Base-by-base conservation (phyloP, 1,139 yeast genomes). In the Scheffersomyces lignicola region DNA sequence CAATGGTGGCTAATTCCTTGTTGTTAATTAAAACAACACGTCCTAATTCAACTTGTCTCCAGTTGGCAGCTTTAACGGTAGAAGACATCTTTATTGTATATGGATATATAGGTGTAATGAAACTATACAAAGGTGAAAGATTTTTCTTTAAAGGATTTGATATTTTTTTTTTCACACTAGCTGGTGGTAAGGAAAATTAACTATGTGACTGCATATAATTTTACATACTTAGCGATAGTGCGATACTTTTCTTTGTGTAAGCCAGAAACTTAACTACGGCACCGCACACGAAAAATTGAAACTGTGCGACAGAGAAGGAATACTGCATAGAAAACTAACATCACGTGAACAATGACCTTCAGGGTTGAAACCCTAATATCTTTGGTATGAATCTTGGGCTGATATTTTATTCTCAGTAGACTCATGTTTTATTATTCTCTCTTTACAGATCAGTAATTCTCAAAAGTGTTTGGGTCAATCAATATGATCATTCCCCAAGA, bases 1-100 rank as follows among this genome's bases (percentile, higher is more conserved):
- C 96, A 64, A 90, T 81, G 68, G 95, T 77, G 63, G 97, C 97
- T 67, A 90, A 78, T 46, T 65, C 64, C 76, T 86, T 84, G 76
- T 80, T 77, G 81, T 80, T 74, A 70, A 92, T 69, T 68, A 90
- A 84, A 74, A 90, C 96, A 69, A 94, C 88, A 80, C 98, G 96
- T 72, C 99, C 99, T 67, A 90, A 86, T 81, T 92, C 96, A 71
- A 94, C 98, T 70, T 80, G 83, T 85, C 97, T 88, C 97, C 97
- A 90, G 90, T 86, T 87, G 74, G 95, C 80, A 72, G 95, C 86
- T 80, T 86, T 85, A 73, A 90, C 94, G 68, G 85, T 76, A 69
- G 95, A 58, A 32, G 50, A 44, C 73, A 66, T 67, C 46, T 51
- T 44, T 38, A 26, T 25, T 39, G 32, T 37, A 33, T 39, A n/a